Conservation (phyloP, 2,329 filamentous ascomycete genomes). For the Hypoxylon sp. region DNA sequence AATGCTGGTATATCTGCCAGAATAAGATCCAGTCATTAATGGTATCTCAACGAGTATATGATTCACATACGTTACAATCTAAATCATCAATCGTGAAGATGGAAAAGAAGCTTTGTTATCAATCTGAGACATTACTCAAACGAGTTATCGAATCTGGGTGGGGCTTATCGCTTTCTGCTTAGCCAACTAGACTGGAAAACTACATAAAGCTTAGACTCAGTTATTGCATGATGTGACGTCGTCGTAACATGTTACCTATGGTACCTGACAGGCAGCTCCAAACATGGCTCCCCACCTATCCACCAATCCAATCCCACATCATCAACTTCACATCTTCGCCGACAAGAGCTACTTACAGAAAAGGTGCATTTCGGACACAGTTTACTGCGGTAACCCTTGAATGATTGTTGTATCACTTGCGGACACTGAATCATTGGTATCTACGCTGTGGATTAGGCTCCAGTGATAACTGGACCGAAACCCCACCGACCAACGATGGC, state of each 20-base stretch:
- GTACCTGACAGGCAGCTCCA: slow-evolving; percentile 29
- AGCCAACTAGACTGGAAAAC: background rate
- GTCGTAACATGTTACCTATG: background rate
- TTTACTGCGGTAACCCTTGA: background rate
- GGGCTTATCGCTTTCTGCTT: slow-evolving; percentile 8
- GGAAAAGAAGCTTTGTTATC: no score
- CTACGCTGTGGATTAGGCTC: slow-evolving; percentile 24
- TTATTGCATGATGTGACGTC: slow-evolving; percentile 41
- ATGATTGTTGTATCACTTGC: slow-evolving; percentile 1
- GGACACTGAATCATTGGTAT: slow-evolving; percentile 9
- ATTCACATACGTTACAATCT: background rate
- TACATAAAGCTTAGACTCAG: slow-evolving; percentile 24
- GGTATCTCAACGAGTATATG: background rate
- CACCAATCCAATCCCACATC: slow-evolving; percentile 38
- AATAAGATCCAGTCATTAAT: background rate
- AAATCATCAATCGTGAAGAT: background rate
- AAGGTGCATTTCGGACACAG: slow-evolving; percentile 6
- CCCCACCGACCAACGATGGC: slow-evolving; percentile 56
- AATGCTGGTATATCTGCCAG: background rate
- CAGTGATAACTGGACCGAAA: slow-evolving; percentile 19
- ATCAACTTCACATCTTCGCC: slow-evolving; percentile 27
- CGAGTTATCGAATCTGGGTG: background rate
- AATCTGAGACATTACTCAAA: no score
- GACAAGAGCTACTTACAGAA: slow-evolving; percentile 19
- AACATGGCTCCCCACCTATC: slow-evolving; percentile 24